Base-by-base conservation (phyloP, 2,329 filamentous ascomycete species). In the Trichoderma atrobrunneum region DNA sequence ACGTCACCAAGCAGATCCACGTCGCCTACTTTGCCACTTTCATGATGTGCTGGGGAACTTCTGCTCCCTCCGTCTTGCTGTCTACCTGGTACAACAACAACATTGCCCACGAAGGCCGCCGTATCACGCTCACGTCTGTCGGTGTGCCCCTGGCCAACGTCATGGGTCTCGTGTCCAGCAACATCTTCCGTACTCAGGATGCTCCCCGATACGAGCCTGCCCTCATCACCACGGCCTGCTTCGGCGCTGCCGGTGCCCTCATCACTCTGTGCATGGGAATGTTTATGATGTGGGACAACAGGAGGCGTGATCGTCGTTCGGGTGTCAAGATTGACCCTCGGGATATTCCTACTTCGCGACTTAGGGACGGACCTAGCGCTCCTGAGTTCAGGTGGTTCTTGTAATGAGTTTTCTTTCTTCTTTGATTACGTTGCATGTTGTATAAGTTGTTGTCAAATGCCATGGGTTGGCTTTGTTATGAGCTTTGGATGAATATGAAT, bases 11-110 rank as follows among this genome's bases (percentile, higher is more conserved):
- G 4, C 83, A 91, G 51, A 79, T 91, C n/a, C 85, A 87, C 4
- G 84, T 93, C 1, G 92, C 91, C 0, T 94, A 94, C 77, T 94
- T 90, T 74, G 91, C 92, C 6, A 90, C 87, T 70, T 95, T 94
- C 80, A 92, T 94, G 90, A 93, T 94, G 91, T 92, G 90, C 12
- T 94, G 91, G 90, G 92, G 92, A 18, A 93, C 91, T 0, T 91
- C 89, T 1, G 92, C 92, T 0, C 92, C 93, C 0, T 92, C 89
- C 0, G 92, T 94, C 10, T 84, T 95, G 14, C 84, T 91, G 83
- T 89, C 75, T 84, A 89, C 71, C 32, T 84, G 79, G 90, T 94
- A 94, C 82, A 95, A 93, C 82, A 95, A 95, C 84, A 95, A 95
- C 78, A 88, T 94, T 71, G 92, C 92, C 1, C 88, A 95, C 76